Evolutionary conservation across 179 eudicot species (phyloP).

Genomic region (Monotropa hypopitys): DNA sequence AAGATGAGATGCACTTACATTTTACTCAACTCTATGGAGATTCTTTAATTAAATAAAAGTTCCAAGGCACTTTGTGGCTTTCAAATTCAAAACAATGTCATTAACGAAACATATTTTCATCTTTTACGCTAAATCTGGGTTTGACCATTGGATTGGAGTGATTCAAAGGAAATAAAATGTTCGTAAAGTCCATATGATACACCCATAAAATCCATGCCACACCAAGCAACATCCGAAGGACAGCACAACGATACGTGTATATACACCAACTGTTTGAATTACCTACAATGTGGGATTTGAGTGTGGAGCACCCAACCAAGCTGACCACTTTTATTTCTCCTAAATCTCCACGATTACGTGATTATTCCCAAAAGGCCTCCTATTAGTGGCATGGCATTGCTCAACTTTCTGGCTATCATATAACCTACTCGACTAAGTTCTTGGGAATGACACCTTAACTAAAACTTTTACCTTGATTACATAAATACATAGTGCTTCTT

Average conservation of each 20-base stretch:
- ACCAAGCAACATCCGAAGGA: not conserved
- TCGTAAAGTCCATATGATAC: not conserved
- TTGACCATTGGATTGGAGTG: not conserved
- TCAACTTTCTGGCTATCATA: not conserved
- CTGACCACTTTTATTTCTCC: not conserved
- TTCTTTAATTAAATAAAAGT: not conserved
- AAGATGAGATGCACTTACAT: not conserved
- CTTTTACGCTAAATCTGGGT: not conserved
- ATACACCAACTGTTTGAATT: no score
- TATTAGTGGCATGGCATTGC: not conserved
- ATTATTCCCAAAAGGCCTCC: not conserved
- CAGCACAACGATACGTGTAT: not conserved
- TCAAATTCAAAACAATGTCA: not conserved
- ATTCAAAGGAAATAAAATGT: not conserved
- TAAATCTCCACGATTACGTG: not conserved
- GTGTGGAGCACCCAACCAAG: not conserved
- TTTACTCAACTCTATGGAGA: not conserved
- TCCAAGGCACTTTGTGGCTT: not conserved
- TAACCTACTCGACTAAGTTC: not conserved
- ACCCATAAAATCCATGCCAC: not conserved
- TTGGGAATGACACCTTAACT: not conserved
- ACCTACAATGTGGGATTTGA: not conserved
- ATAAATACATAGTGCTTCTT: not conserved
- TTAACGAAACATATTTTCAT: not conserved
- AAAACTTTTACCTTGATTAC: not conserved